Evolutionary conservation across 2,329 filamentous ascomycete species (phyloP).

Genomic region (Colletotrichum sp.): DNA sequence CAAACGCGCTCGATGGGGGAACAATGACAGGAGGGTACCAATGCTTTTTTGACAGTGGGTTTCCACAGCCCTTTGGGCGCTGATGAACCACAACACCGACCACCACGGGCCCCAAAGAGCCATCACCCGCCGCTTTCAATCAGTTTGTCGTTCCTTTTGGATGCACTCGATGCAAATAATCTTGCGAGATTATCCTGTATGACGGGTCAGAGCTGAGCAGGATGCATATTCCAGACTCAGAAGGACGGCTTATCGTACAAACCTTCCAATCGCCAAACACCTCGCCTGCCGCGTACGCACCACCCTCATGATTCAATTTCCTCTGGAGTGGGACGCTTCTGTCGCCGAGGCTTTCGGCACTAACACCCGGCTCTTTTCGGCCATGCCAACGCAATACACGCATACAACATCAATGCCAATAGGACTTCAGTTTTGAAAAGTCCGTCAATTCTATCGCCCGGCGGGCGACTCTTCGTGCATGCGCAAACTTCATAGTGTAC

Average conservation of each 20-base stretch:
- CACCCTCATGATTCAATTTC: neutral
- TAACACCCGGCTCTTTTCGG: neutral
- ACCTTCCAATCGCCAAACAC: neutral
- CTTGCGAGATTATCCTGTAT: neutral
- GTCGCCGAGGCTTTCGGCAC: neutral
- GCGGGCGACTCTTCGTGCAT: neutral
- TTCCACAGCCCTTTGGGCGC: slow-evolving; percentile 3
- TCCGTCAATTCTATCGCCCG: neutral
- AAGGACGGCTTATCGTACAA: neutral
- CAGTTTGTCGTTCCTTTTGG: neutral
- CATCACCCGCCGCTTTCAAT: neutral
- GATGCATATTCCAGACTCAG: neutral
- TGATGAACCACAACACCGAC: neutral
- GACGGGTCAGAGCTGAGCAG: neutral
- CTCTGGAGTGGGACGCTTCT: neutral
- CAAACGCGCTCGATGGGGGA: slow-evolving; percentile 12
- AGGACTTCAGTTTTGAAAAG: neutral
- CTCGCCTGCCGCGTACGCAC: neutral
- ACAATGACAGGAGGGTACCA: slow-evolving; percentile 12
- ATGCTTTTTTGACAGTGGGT: slow-evolving; percentile 9
- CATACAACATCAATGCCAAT: neutral
- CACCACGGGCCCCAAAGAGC: neutral
- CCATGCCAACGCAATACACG: neutral
- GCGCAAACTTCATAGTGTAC: slow-evolving; percentile 10
- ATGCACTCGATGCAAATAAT: neutral